Evolutionary conservation across 1,284 basidiomycete genomes (phyloP), one percentile per base, ranked within the genome.

Genomic region (Trichosporon sp.): DNA sequence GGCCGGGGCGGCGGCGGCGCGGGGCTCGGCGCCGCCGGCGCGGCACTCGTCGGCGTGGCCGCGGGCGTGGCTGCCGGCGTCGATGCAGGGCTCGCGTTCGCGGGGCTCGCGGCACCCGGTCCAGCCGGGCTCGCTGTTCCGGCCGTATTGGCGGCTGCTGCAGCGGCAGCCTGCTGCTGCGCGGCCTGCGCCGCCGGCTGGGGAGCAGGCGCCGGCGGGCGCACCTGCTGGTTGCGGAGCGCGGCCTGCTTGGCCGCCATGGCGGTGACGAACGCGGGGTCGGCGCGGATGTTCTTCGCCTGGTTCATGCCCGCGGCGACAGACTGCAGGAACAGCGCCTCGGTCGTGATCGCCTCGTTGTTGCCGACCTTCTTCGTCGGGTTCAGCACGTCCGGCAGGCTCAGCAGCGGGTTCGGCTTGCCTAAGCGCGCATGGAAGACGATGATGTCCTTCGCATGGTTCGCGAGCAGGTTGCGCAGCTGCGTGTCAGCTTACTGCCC

Each of bases 321-420:
- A 7, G 44, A 58, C 13, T 38, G 34, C 3, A 71, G 72, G 63
- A 73, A 73, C 3, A 68, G 63, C 1, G 51, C 9, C 51, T 73
- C 72, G 21, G 68, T 71, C 25, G 68, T 70, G 25, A 73, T 62
- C 3, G 72, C 66, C n/a, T 71, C 70, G 25, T 44, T 64, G 44
- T 60, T 64, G n/a, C 68, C 68, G 29, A 71, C 69, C 42, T 67
- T 67, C 34, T 65, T 68, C 2, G 72, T 71, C 11, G 72, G 72
- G 56, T 73, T 71, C 12, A 73, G 68, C n/a, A 73, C 63, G 31
- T 73, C 72, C 11, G 72, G 72, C n/a, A 73, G 70, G 67, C 70
- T 69, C 32, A 73, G 60, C 3, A 73, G 65, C 2, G 72, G 72
- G 44, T 70, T 73, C 1, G 42, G 42, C 3, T 67, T 62, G 21